Base-by-base conservation (phyloP, 805 yeast species). In the Candida golubevii region DNA sequence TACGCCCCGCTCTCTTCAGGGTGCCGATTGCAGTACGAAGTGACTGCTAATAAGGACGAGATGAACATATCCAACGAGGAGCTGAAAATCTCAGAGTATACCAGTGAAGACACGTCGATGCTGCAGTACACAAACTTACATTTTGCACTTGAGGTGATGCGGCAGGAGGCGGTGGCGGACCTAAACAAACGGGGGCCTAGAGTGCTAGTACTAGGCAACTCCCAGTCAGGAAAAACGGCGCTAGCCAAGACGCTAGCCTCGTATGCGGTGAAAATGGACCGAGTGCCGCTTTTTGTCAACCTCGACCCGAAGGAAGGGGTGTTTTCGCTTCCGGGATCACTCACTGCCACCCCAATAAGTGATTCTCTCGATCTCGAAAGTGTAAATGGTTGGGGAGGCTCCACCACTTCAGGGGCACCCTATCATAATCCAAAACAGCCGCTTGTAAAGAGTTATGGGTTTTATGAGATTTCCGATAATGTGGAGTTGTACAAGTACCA, bases 341-440 rank as follows among this genome's bases (percentile, higher is more conserved):
- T 93, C 6, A 74, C 89, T 0, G 96, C 96, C 0, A 83, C 95
- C 0, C 86, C 95, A 0, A 74, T 90, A 11, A 81, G 89, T 35
- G 96, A 88, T 57, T 67, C 81, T 33, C 69, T 90, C 31, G 96
- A 93, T 56, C 78, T 86, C 14, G 91, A 87, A 55, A 66, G 74
- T 38, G 65, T 69, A 12, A 75, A 78, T 15, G 85, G 95, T 70
- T 96, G 95, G 49, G 87, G 88, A 38, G 79, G 85, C 23, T 72
- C 81, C 48, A 79, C 89, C 0, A 71, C 75, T 5, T 81, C 87
- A 9, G 93, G 95, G 35, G 80, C 87, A 1, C 80, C 90, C 1
- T 69, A 75, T 48, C 80, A 84, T 50, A 90, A 86, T 60, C 86
- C 87, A n/a, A 87, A 88, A 60, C 95, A 88, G 62, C 97, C 98